These are phyloP conservation scores for Magnolia officinalis DNA, from an alignment of 164 flowering plant species.

Conservation along the genomic window DNA sequence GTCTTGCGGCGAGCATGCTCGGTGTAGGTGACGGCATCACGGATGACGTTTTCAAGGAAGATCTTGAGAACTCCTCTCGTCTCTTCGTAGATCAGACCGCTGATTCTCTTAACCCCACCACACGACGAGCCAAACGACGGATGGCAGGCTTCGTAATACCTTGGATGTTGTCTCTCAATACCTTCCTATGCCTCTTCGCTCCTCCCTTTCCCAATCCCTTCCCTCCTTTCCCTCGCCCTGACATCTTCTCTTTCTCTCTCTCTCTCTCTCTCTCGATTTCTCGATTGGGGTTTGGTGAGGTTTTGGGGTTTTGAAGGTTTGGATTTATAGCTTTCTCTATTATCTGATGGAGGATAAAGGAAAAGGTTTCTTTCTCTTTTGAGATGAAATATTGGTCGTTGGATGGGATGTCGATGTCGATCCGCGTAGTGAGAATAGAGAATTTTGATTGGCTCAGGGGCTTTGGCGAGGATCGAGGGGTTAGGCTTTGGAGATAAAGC, in stretches of 20 bases:
- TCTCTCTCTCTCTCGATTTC: neutral
- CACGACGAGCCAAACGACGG: conserved; percentile 6
- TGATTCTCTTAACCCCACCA: conserved; percentile 13
- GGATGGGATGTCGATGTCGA: conserved; percentile 6
- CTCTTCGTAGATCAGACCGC: conserved; percentile 13
- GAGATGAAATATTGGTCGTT: neutral
- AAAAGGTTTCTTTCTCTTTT: neutral
- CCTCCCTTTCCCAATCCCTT: conserved; percentile 17
- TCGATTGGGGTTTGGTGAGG: neutral
- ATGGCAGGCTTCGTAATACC: conserved; percentile 14
- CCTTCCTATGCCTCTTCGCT: conserved; percentile 16
- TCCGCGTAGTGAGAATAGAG: conserved; percentile 3
- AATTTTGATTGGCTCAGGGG: conserved; percentile 2
- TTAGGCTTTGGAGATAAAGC: no score
- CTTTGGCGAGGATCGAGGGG: neutral
- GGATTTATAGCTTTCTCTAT: neutral
- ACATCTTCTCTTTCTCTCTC: conserved; percentile 2
- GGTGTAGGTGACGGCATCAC: conserved; percentile 13
- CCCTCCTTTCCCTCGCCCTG: conserved; percentile 15
- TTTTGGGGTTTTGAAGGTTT: neutral
- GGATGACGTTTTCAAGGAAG: conserved; percentile 10
- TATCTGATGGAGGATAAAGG: neutral
- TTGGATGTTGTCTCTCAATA: conserved; percentile 11
- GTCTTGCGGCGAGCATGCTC: conserved; percentile 14
- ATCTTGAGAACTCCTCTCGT: conserved; percentile 14